Evolutionary conservation across 2,329 filamentous ascomycete genomes (phyloP).

Genomic region (Ceratocystiopsis sp.): DNA sequence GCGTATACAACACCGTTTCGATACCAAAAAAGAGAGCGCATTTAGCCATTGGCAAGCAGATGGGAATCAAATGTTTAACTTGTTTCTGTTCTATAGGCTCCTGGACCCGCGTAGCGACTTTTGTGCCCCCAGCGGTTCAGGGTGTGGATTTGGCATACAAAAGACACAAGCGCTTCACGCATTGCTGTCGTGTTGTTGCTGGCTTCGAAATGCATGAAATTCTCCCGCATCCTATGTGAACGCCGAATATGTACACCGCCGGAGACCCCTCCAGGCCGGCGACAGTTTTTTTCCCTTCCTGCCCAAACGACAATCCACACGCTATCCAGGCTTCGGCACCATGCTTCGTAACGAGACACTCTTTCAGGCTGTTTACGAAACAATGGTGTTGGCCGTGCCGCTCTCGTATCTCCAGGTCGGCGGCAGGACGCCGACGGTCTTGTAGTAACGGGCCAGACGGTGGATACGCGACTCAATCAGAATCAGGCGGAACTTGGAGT

Average conservation of each 20-base stretch:
- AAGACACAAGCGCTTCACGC: not conserved
- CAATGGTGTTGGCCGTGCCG: conserved; percentile 86
- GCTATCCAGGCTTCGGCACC: not conserved
- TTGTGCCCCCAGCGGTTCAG: no score
- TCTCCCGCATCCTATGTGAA: not conserved
- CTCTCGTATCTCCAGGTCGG: conserved; percentile 99
- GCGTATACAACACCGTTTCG: no score
- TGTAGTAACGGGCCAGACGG: conserved; percentile 93
- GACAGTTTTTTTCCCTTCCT: not conserved
- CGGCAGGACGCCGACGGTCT: conserved; percentile 70
- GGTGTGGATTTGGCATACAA: not conserved
- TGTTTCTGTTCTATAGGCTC: no score
- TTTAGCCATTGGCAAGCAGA: no score
- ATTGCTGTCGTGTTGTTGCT: no score
- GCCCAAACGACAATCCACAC: not conserved
- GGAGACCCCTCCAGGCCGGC: not conserved
- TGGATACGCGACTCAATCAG: conserved; percentile 99
- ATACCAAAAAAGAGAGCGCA: no score
- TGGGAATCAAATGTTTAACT: no score
- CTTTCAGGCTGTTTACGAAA: conserved; percentile 47
- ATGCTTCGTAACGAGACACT: no score
- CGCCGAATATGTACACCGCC: not conserved
- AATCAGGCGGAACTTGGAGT: conserved; percentile 99
- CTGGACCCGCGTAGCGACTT: no score
- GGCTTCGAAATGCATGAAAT: not conserved